Base-by-base conservation (phyloP, 2,329 filamentous ascomycete species). In the Epichloe bromicola region DNA sequence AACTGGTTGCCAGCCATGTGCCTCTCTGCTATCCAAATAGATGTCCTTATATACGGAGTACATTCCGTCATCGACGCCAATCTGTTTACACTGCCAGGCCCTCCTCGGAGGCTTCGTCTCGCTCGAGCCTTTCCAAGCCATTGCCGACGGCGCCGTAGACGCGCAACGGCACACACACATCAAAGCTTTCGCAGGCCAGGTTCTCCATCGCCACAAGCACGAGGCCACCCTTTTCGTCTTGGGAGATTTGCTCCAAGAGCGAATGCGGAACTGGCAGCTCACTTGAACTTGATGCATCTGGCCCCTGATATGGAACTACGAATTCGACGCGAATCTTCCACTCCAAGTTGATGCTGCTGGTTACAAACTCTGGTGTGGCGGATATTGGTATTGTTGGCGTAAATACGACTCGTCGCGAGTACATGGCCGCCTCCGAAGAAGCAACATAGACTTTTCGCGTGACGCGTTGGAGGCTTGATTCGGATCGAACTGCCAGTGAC, bases 291-390 rank as follows among this genome's bases (percentile, higher is more conserved):
- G 57, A 50, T 11, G 53, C 53, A 19, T 61, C 60, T 11, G 54
- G 54, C 41, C 62, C 57, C 39, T 76, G 63, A 17, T 76, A 79
- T 5, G 86, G 83, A 5, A 91, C 91, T 26, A 95, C 89, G 67
- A 98, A 98, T 67, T 97, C 90, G 52, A 98, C 81, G 1, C 88
- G 75, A 36, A 98, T 73, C 64, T 85, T 86, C 93, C 93, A 98
- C 57, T 88, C 85, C 26, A 96, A 72, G 56, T 80, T 86, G 4
- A 98, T 80, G 2, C 90, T 90, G 54, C 82, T 95, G 0, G 93
- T 98, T 45, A 94, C 78, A 58, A 98, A 95, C 56, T 93, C 89
- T 0, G 93, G 93, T 1, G 90, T 95, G 0, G 88, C 89, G 14
- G 76, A 76, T 17, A 85, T 77, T 0, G 93, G 93, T 46, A 98